Percentiles rank a stretch among this genome's conserved stretches.
Evolutionary conservation across 2,329 filamentous ascomycete species (phyloP).

Genomic region (Elsinoe ampelina): DNA sequence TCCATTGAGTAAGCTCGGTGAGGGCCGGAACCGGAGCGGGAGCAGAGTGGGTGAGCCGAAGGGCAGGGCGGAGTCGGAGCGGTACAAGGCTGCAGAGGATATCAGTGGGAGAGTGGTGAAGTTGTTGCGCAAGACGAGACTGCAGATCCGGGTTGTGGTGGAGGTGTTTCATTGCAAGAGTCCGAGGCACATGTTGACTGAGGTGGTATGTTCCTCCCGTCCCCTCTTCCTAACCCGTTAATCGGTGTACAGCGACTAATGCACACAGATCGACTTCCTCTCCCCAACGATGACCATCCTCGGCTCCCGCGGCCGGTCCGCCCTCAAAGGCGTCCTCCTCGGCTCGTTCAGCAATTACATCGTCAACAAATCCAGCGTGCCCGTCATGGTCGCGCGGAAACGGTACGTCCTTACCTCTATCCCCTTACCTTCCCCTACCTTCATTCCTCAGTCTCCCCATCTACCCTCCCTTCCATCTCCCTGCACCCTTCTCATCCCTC

Average conservation of each 20-base stretch:
- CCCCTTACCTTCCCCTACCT: no score
- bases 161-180: slow-evolving; percentile 99
- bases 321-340: slow-evolving; percentile 86
- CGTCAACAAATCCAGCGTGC: slow-evolving; percentile 90
- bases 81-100: slow-evolving; percentile 68
- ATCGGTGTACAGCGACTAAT: background rate
- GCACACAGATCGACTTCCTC: slow-evolving; percentile 66
- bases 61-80: slow-evolving; percentile 59
- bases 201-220: slow-evolving; percentile 52
- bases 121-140: slow-evolving; percentile 75
- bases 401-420: slow-evolving; percentile 12
- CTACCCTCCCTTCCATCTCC: no score
- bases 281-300: slow-evolving; percentile 88
- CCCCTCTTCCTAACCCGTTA: background rate
- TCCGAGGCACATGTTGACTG: slow-evolving; percentile 88
- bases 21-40: slow-evolving; percentile 20
- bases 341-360: slow-evolving; percentile 97
- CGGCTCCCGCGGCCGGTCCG: slow-evolving; percentile 81
- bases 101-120: slow-evolving; percentile 80
- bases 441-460: no score
- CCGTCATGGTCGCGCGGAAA: slow-evolving; percentile 95
- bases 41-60: slow-evolving; percentile 23
- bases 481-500: no score
- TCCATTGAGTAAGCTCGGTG: background rate
- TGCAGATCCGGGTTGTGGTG: slow-evolving; percentile 87